Evolutionary conservation across 2,329 filamentous ascomycete genomes (phyloP), one percentile per base, ranked within the genome.

Genomic region (Venturia pyrina): DNA sequence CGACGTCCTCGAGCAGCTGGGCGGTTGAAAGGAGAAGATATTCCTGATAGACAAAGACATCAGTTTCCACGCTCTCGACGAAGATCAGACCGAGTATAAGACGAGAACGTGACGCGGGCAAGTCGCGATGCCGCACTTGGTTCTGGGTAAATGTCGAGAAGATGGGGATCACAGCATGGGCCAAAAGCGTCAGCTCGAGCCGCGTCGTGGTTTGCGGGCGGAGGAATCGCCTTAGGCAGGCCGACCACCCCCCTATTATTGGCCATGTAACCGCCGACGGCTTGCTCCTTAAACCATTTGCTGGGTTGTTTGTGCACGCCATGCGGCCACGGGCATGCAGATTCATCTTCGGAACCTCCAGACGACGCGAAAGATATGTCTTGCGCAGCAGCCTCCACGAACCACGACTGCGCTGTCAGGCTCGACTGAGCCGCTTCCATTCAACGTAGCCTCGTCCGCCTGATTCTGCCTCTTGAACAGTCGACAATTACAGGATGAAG

Each of bases 51-150:
- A 37, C 13, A 8, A 37, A n/a, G 8, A 11, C 7, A n/a, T 19
- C 32, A n/a, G 53, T 37, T 15, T 59, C 28, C 32, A 21, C 53
- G 8, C 8, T 59, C 32, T 28, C 17, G 15, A 24, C 15, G 32
- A 37, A 37, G 53, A 59, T 13, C 53, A 59, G 53, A 59, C 15
- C 53, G 53, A 59, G 53, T 59, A 59, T 59, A 59, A 59, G 53
- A 57, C 53, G 19, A 57, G 53, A 57, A 57, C 28, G 53, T 37
- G 53, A 57, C 32, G 32, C 53, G 32, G 32, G 53, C 53, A 57
- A 57, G 53, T 57, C 53, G 53, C 32, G 28, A 57, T 19, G 53
- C 53, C 28, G 15, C 53, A 13, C 7, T 19, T 2, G 13, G 32
- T 34, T 34, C 32, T 57, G 28, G 53, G 53, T 19, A 7, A 57